These are phyloP conservation scores for Bimuria novae-zelandiae DNA, from an alignment of 2,329 filamentous ascomycete genomes.

Conservation along the genomic window DNA sequence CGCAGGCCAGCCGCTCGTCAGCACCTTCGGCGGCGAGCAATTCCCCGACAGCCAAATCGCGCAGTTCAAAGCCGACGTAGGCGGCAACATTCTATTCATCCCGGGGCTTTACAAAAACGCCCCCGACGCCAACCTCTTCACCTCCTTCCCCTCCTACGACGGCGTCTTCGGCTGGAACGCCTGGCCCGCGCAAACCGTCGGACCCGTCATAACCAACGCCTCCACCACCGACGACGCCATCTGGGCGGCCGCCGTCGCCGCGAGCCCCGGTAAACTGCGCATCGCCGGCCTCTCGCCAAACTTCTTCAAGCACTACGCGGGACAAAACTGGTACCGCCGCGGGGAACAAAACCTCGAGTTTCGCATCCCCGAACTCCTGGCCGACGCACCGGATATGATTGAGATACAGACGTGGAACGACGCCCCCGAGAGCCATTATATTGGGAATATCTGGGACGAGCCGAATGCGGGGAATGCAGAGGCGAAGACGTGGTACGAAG, in stretches of 20 bases:
- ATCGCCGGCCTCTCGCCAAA: slow-evolving; percentile 47
- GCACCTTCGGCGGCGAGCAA: slow-evolving; percentile 38
- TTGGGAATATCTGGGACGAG: slow-evolving; percentile 47
- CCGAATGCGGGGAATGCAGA: slow-evolving; percentile 24
- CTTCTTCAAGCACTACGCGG: slow-evolving; percentile 45
- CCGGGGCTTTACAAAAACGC: slow-evolving; percentile 35
- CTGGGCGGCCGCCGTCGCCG: slow-evolving; percentile 23
- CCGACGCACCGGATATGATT: slow-evolving; percentile 45
- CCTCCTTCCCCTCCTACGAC: slow-evolving; percentile 32
- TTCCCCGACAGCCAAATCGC: slow-evolving; percentile 23
- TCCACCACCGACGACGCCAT: slow-evolving; percentile 30
- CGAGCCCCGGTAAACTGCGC: slow-evolving; percentile 40
- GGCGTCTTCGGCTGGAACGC: slow-evolving; percentile 48
- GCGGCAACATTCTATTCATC: slow-evolving; percentile 34
- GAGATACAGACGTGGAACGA: slow-evolving; percentile 52
- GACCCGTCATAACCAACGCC: slow-evolving; percentile 30
- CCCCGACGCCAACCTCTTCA: slow-evolving; percentile 28
- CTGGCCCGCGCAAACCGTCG: slow-evolving; percentile 26
- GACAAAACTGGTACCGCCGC: slow-evolving; percentile 45
- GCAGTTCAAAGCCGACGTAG: slow-evolving; percentile 32
- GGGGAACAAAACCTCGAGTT: slow-evolving; percentile 46
- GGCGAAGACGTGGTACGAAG: slow-evolving; percentile 32
- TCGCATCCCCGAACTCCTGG: slow-evolving; percentile 34
- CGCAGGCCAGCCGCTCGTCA: slow-evolving; percentile 36
- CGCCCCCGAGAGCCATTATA: slow-evolving; percentile 48